Base-by-base conservation (phyloP, 371 early-diverging fungal genomes). In the Vairimorpha necatrix region DNA sequence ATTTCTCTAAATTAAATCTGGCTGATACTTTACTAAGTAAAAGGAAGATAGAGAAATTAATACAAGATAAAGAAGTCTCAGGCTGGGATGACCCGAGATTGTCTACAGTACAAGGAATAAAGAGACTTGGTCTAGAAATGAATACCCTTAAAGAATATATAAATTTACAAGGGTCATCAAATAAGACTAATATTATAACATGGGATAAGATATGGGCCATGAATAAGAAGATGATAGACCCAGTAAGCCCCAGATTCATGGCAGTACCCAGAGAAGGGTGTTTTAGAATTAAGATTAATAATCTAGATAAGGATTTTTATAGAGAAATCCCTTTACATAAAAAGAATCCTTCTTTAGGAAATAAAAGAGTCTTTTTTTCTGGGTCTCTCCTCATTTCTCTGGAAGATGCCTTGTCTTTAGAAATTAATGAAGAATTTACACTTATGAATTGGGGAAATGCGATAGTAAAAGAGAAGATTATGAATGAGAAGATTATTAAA, bases 131-230 rank as follows among this genome's bases (percentile, higher is more conserved):
- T 69, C 88, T 99, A 90, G 94, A 94, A 50, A 92, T 98, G 81
- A 93, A 94, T 78, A 98, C 94, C 0, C 87, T 99, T 77, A 91
- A 91, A 79, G 89, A 93, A 82, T 99, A 96, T 80, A 95, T 97
- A 79, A 84, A 96, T 62, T 93, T 92, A 91, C 99, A 98, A 87
- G 99, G 99, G 67, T 93, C 95, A 33, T 94, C 96, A 46, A 94
- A 95, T 85, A 94, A 92, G 85, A 89, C 87, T 46, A 86, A 94
- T 65, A 85, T 91, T 69, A 86, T 95, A 66, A 94, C 95, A 81
- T 99, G 99, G 99, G 99, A 99, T 88, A 98, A 98, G 87, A 88
- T 99, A 63, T 99, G 99, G 99, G 89, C 97, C 22, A 82, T 93
- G 60, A 99, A 99, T 89, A 95, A 94, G 83, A 93, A 94, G 88